Base-by-base conservation (phyloP, 352 stramenopile species). In the Phytopythium montanum region DNA sequence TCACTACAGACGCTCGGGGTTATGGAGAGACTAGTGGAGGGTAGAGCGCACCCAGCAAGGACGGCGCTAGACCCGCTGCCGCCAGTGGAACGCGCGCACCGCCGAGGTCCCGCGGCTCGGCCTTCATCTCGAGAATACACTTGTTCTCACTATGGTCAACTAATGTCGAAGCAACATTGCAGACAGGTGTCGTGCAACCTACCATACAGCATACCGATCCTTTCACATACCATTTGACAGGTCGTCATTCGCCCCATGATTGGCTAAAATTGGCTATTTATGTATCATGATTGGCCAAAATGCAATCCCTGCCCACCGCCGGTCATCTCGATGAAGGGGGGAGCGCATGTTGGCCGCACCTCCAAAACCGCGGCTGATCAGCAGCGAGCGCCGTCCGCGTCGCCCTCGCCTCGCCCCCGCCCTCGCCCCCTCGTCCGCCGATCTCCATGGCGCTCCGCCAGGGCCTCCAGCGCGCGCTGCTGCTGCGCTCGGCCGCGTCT, bases 41-140 rank as follows among this genome's bases (percentile, higher is more conserved):
- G 18, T 12, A 53, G 23, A 19, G 23, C 64, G 38, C 54, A 92
- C 82, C 69, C 0, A 90, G 66, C 26, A 87, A 46, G 16, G 79
- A 85, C 26, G 79, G 82, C 65, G 82, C 73, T 3, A 90, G 55
- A 10, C 80, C 82, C 53, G 73, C 87, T 44, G 79, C 69, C 29
- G 69, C 68, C 36, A 92, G 68, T 38, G 66, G 63, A 46, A 85
- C 73, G 31, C 75, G 34, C 28, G 25, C 18, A 52, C 38, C 38
- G 44, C n/a, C 70, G 66, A 74, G 10, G 21, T 61, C 38, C 48
- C n/a, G 42, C 34, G 50, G 46, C 42, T 49, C 13, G 5, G 13
- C 42, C 42, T 49, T 49, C 42, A 49, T 46, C 21, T 25, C 51
- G 26, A 6, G 6, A 38, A 38, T 38, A 38, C 33, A 38, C 33